Conservation (phyloP, 345 rosid genomes). For the Populus euphratica region DNA sequence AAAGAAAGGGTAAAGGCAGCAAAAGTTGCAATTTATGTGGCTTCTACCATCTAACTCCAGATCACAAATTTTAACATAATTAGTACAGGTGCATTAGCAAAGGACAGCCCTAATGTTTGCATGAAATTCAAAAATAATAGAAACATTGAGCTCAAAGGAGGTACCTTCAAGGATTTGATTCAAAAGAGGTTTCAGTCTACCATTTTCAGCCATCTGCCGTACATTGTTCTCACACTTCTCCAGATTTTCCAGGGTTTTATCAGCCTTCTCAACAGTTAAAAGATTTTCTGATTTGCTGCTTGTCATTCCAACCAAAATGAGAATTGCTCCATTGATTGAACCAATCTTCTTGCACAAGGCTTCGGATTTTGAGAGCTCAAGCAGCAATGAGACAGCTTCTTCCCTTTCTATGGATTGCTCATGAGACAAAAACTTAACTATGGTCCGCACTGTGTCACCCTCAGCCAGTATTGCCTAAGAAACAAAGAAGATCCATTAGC, state of each 20-base stretch:
- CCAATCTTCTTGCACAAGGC: slow-evolving; percentile 88
- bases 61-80: background rate
- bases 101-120: slow-evolving; percentile 5
- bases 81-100: background rate
- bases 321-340: slow-evolving; percentile 80
- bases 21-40: background rate
- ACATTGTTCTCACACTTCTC: slow-evolving; percentile 79
- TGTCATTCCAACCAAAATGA: slow-evolving; percentile 85
- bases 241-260: slow-evolving; percentile 69
- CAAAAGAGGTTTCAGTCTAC: slow-evolving; percentile 80
- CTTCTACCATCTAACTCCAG: background rate
- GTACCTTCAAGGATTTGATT: slow-evolving; percentile 78
- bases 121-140: slow-evolving; percentile 15
- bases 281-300: slow-evolving; percentile 81
- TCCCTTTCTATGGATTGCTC: slow-evolving; percentile 79
- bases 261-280: slow-evolving; percentile 83
- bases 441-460: slow-evolving; percentile 89
- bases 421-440: slow-evolving; percentile 72
- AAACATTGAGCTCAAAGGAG: slow-evolving; percentile 3
- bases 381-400: slow-evolving; percentile 78
- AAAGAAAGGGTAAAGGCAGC: background rate
- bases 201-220: slow-evolving; percentile 83
- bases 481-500: slow-evolving; percentile 17
- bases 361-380: slow-evolving; percentile 83
- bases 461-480: slow-evolving; percentile 75